Evolutionary conservation across 495 filamentous ascomycete genomes (phyloP), one percentile per base, ranked within the genome.

Genomic region (Podospora pseudoanserina): DNA sequence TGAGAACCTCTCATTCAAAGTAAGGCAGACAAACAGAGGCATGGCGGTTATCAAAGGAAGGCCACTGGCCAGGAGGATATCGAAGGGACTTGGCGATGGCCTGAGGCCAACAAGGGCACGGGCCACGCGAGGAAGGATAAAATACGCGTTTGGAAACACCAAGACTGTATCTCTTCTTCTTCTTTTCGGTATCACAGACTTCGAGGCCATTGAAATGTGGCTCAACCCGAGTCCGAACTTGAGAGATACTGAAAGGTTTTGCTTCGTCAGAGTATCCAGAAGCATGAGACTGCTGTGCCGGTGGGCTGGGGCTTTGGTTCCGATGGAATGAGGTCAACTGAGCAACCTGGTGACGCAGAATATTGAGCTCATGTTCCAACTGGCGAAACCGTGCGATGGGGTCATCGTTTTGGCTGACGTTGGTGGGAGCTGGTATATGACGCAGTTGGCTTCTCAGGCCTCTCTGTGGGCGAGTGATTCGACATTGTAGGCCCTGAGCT

Each of bases 151-250:
- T n/a, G n/a, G n/a, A n/a, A n/a, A n/a, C n/a, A n/a, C n/a, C n/a
- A n/a, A n/a, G n/a, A n/a, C n/a, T n/a, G n/a, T n/a, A n/a, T n/a
- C n/a, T n/a, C n/a, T n/a, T n/a, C n/a, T n/a, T n/a, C n/a, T n/a
- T n/a, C n/a, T n/a, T n/a, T n/a, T n/a, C n/a, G n/a, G n/a, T n/a
- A n/a, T n/a, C n/a, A n/a, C n/a, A n/a, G n/a, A n/a, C n/a, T n/a
- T n/a, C n/a, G n/a, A n/a, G n/a, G n/a, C n/a, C n/a, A n/a, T n/a
- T 19, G 19, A 19, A 72, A 9, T 69, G 66, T 15, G 70, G 67
- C 59, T 69, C 63, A 18, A 65, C 63, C 4, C 30, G 30, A 7
- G 30, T 32, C 30, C 7, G 30, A 32, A 32, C 30, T 32, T 32
- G 30, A 7, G 30, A 32, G 4, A 32, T 7, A 5, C 0, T 4